Evolutionary conservation across 1,139 yeast species (phyloP), one percentile per base, ranked within the genome.

Genomic region (Yamadazyma taylorii): DNA sequence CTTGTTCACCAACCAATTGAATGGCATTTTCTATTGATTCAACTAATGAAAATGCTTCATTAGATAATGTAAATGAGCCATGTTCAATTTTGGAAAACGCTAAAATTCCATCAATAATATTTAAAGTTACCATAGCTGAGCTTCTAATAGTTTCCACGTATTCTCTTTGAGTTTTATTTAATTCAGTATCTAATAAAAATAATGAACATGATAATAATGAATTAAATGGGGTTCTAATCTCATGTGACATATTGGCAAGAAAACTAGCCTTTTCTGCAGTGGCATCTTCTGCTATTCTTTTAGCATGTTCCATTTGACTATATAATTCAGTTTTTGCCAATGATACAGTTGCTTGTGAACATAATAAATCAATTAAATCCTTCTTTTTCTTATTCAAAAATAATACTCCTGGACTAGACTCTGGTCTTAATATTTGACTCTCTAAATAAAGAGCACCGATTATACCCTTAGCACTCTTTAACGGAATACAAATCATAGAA

Each of bases 221-320:
- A 52, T 77, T 77, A 56, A 77, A 76, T 0, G 81, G 82, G 1
- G 82, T 77, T 42, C 82, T 56, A 35, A 77, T 76, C 50, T 77
- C 82, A 51, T 77, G 80, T 0, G 79, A 73, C 81, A 77, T 76
- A 43, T 76, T 76, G n/a, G 81, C 80, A 37, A 77, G 52, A 46
- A 77, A 77, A 36, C 78, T 70, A 2, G 81, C 79, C 56, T 75
- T 77, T 46, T 75, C 81, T 4, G 75, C 77, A 0, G 80, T 77
- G 1, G 82, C 81, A 38, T 74, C 80, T 46, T 77, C 81, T 0
- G 82, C 82, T 2, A 79, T 74, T 42, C 65, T 61, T 50, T 74
- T 76, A 4, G 82, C 81, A 17, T 69, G 42, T 47, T 71, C 76
- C 72, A 77, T 73, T 46, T 73, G 77, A 9, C 63, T 55, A 46